Evolutionary conservation across 805 yeast species (phyloP), one percentile per base, ranked within the genome.

Genomic region (Ogataea methanolica): DNA sequence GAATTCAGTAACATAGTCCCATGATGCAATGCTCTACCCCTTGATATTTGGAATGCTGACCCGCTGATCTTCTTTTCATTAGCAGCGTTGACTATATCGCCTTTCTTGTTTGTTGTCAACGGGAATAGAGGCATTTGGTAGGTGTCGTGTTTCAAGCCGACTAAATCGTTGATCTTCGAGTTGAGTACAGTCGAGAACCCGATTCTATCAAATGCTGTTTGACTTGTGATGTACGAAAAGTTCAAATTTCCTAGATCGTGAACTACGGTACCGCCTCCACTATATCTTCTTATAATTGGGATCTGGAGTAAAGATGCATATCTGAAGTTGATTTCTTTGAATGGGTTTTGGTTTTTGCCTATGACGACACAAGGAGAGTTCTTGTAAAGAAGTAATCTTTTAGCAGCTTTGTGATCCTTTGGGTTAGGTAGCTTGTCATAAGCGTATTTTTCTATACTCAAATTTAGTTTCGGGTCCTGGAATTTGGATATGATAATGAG

Each of bases 221-320:
- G 75, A 51, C 87, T 76, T 3, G 87, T 73, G 71, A 92, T 81
- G 58, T 79, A 89, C 5, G 95, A 83, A 65, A 84, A 94, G 61
- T 94, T 94, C 17, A 84, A 81, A 58, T 94, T 94, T 0, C 97
- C 96, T 5, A 73, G 54, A 65, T 92, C 99, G 63, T 94, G 99
- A 11, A 90, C 96, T 1, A 94, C 99, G 0, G 97, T 82, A 0
- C 99, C 99, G 2, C 99, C 99, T 0, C 99, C 99, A 8, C 94
- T 83, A 42, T 77, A 70, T 47, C 99, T 72, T 55, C 99, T 72
- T 6, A 94, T 61, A 7, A 91, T 60, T 0, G 96, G 92, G 23
- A 88, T 73, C 3, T 70, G 69, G 4, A 77, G 63, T 0, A 70
- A 54, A 4, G 73, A 67, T 5, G 87, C 67, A 14, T 79, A 59